phyloP scores from a whole-genome alignment of 192 early-diverging fungal species.

The Coemansia sp. region DNA sequence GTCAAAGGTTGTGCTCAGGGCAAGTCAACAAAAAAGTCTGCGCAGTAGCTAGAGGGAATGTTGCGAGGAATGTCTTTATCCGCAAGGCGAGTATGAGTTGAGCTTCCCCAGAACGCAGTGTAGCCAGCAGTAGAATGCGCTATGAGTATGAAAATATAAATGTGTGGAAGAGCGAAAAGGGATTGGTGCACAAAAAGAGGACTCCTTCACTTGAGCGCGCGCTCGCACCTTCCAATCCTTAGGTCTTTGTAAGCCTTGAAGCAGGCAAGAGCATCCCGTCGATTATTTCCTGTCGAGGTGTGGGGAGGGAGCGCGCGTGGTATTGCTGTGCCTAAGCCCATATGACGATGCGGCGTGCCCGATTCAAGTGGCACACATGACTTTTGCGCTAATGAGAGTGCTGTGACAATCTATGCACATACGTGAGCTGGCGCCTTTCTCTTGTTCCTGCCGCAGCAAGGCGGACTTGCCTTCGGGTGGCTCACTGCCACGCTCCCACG shows the following conservation, averaged over 20 bases:
- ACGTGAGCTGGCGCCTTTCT: background rate
- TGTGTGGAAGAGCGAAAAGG: background rate
- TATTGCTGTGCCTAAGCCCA: background rate
- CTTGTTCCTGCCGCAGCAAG: background rate
- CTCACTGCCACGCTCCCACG: constrained; percentile 9
- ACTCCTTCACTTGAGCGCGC: background rate
- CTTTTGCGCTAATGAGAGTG: background rate
- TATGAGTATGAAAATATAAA: background rate
- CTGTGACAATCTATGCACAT: background rate
- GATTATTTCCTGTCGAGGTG: background rate
- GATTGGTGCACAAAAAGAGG: background rate
- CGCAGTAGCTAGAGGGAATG: constrained; percentile 22
- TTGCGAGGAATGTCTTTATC: constrained; percentile 5
- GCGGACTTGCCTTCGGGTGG: background rate
- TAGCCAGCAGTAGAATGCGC: background rate
- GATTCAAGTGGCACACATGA: constrained; percentile 1
- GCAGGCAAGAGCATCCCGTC: background rate
- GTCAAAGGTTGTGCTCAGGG: background rate
- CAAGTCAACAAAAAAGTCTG: background rate
- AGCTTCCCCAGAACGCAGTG: background rate
- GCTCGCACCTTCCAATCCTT: background rate
- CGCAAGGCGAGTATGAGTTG: background rate
- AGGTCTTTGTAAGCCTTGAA: background rate
- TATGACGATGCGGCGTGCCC: constrained; percentile 6
- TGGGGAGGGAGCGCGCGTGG: background rate